phyloP scores from a whole-genome alignment of 208 protist species.

The Trypanosoma grayi region DNA sequence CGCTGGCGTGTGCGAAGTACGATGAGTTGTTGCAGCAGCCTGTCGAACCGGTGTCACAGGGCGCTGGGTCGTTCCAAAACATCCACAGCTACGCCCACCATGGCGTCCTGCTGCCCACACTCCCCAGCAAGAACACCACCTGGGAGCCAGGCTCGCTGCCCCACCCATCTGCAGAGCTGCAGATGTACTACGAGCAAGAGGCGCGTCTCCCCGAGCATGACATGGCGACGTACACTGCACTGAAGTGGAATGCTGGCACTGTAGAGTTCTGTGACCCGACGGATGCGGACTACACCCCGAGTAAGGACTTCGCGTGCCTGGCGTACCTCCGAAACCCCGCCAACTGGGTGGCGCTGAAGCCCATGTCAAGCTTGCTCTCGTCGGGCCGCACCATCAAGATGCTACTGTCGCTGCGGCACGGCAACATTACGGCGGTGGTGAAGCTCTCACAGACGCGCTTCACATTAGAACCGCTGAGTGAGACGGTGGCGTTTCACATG shows the following conservation, averaged over 20 bases:
- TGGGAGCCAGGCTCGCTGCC: conserved; percentile 19
- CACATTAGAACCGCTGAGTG: conserved; percentile 30
- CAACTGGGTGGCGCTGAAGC: conserved; percentile 42
- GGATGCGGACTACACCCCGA: conserved; percentile 28
- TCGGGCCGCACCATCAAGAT: conserved; percentile 45
- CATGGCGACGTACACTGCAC: background rate
- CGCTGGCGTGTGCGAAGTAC: background rate
- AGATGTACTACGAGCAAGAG: conserved; percentile 7
- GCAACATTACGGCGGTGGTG: conserved; percentile 34
- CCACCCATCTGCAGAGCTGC: background rate
- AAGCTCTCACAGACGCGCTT: conserved; percentile 44
- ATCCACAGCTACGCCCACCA: conserved; percentile 16
- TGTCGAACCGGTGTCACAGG: conserved; percentile 3
- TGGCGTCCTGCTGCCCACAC: conserved; percentile 8
- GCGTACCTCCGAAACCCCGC: conserved; percentile 30
- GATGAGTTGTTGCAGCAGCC: background rate
- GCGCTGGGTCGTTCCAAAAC: conserved; percentile 5
- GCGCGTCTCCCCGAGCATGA: conserved; percentile 4
- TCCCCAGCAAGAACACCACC: background rate
- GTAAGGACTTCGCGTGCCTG: conserved; percentile 31
- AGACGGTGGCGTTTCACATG: conserved; percentile 35
- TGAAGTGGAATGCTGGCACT: background rate
- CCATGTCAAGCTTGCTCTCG: conserved; percentile 28
- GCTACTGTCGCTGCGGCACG: conserved; percentile 28
- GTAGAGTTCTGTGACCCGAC: conserved; percentile 32